Base-by-base conservation (phyloP, 768 basidiomycete species). In the Daedaleopsis nitida region DNA sequence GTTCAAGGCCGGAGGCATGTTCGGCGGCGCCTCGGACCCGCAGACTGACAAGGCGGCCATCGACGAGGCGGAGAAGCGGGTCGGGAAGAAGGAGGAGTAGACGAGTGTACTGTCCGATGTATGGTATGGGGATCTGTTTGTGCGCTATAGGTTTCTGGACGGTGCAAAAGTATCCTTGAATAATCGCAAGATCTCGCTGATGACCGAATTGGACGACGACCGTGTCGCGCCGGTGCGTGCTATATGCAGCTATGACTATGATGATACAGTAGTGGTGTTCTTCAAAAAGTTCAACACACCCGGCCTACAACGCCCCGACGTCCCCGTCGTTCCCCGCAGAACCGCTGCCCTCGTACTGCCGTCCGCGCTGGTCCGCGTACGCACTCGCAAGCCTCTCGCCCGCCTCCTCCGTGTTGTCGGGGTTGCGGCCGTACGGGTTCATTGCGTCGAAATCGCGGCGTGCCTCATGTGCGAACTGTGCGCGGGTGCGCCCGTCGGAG, bases 31-130 rank as follows among this genome's bases (percentile, higher is more conserved):
- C 7, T 69, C 80, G n/a, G 87, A 86, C n/a, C 89, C 93, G 17
- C 84, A 86, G 68, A 94, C 93, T 3, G 94, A 95, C 73, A 87
- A 87, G 49, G 95, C 93, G 3, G 81, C 90, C 51, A 89, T 96
- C 69, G 84, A 91, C 53, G 91, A 92, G 70, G 94, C 94, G 21
- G 94, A 96, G 77, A 96, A 95, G 77, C 85, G 86, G 62, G 79
- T 88, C 45, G 88, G 83, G 21, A 78, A 83, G 73, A 92, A 92
- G 80, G 93, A 96, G 76, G 91, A 94, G 61, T 88, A 88, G 67
- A 23, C 24, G 24, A 11, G 50, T 8, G 27, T 14, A 9, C 27
- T 34, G 50, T 2, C 13, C 27, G 32, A 24, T 52, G 50, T 52
- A 52, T 27, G 32, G 50, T 37, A 35, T 4, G 17, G 50, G 27